Conservation (phyloP, 2,329 filamentous ascomycete genomes). For the Nannizziopsis arthrosporioides region DNA sequence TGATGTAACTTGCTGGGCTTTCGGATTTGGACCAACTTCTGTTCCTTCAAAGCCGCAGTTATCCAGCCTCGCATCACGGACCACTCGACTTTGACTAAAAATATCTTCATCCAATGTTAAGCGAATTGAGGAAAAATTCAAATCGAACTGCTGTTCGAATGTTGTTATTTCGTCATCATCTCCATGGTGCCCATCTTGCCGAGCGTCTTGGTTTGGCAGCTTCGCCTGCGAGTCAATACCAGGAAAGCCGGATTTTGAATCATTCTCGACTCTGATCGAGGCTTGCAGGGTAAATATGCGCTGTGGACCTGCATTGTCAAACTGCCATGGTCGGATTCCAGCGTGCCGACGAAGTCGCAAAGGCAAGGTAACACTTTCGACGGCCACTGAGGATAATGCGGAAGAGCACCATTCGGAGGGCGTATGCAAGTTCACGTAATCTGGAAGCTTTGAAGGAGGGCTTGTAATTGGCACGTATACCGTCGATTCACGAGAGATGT, state of each 20-base stretch:
- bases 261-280: constrained; percentile 37
- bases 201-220: no score
- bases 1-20: not conserved
- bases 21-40: constrained; percentile 6
- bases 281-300: constrained; percentile 65
- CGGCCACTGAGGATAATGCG: constrained; percentile 59
- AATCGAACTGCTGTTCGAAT: constrained; percentile 8
- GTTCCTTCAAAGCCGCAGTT: not conserved
- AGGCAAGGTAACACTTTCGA: constrained; percentile 70
- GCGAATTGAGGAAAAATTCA: constrained; percentile 8
- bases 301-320: constrained; percentile 55
- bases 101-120: constrained; percentile 2
- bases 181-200: not conserved
- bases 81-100: constrained; percentile 4
- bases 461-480: constrained; percentile 65
- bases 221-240: not conserved
- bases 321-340: constrained; percentile 39
- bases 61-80: constrained; percentile 6
- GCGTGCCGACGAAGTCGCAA: constrained; percentile 43
- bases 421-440: constrained; percentile 48
- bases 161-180: constrained; percentile 2
- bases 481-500: constrained; percentile 59
- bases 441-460: constrained; percentile 45
- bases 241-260: constrained; percentile 20
- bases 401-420: constrained; percentile 68